Evolutionary conservation across 495 filamentous ascomycete species (phyloP).

Genomic region (Xylaria grammica): DNA sequence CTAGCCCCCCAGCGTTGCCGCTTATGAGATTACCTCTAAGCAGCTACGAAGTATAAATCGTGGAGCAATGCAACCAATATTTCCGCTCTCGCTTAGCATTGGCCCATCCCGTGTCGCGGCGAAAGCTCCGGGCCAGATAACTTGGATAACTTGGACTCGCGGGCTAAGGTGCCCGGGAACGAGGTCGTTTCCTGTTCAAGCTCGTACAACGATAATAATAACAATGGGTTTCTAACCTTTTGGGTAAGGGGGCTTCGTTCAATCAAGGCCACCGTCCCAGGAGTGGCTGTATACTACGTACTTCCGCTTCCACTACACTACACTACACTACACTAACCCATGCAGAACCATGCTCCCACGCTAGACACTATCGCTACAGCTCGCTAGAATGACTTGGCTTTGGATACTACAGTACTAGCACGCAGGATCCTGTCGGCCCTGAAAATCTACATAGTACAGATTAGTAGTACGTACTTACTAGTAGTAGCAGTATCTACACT

Average conservation of each 20-base stretch:
- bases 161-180: neutral
- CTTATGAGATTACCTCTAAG: neutral
- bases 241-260: neutral
- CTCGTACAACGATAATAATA: neutral
- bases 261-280: neutral
- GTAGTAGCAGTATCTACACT: too few species aligned
- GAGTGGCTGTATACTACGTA: too few species aligned
- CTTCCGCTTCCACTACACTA: too few species aligned
- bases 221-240: neutral
- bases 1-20: neutral
- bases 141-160: neutral
- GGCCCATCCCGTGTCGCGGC: neutral
- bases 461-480: too few species aligned
- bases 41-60: slow-evolving; percentile 9
- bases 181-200: too few species aligned
- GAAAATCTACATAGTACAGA: too few species aligned
- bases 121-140: neutral
- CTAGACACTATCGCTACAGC: too few species aligned
- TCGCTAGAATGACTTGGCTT: too few species aligned
- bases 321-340: too few species aligned
- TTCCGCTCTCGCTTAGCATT: neutral
- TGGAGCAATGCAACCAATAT: slow-evolving; percentile 6
- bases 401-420: too few species aligned
- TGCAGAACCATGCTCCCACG: too few species aligned
- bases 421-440: too few species aligned